Conservation (phyloP, 352 stramenopile genomes). For the Nothophytophthora sp. region DNA sequence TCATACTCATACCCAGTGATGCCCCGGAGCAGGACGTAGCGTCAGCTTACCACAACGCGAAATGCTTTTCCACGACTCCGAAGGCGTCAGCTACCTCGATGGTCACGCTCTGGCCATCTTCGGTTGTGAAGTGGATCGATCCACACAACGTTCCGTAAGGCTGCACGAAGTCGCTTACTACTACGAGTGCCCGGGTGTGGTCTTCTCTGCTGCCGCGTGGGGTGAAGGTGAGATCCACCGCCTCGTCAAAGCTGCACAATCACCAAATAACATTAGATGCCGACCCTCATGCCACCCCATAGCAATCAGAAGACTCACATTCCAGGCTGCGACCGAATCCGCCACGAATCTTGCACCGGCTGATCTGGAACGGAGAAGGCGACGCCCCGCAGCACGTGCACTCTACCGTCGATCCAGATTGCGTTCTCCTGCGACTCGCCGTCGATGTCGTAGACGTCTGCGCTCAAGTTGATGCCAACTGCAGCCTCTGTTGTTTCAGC, state of each 20-base stretch:
- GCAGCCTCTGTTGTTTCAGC: slow-evolving; percentile 7
- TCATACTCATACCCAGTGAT: too few relatives aligned
- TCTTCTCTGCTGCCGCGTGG: slow-evolving; percentile 34
- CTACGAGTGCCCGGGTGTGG: slow-evolving; percentile 26
- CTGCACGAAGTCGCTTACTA: slow-evolving; percentile 47
- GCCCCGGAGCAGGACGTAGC: too few relatives aligned
- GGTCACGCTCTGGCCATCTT: slow-evolving; percentile 8
- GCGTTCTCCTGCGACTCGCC: slow-evolving; percentile 53
- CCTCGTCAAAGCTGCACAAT: slow-evolving; percentile 6
- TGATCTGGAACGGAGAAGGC: slow-evolving; percentile 26
- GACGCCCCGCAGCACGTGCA: slow-evolving; percentile 37
- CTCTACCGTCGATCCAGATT: slow-evolving; percentile 43
- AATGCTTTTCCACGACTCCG: slow-evolving; percentile 46
- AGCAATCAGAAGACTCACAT: background rate
- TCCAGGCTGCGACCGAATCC: slow-evolving; percentile 5
- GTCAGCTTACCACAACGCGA: slow-evolving; percentile 40
- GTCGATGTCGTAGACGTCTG: slow-evolving; percentile 50
- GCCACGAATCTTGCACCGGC: slow-evolving; percentile 16
- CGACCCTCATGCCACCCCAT: too few relatives aligned
- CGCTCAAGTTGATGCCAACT: slow-evolving; percentile 50
- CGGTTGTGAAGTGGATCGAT: slow-evolving; percentile 6
- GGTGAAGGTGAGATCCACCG: slow-evolving; percentile 31
- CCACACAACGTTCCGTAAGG: slow-evolving; percentile 36
- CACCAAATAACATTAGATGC: background rate
- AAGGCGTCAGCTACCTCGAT: slow-evolving; percentile 37